Evolutionary conservation across 2,329 filamentous ascomycete species (phyloP).

Genomic region (Bipolaris cookei): DNA sequence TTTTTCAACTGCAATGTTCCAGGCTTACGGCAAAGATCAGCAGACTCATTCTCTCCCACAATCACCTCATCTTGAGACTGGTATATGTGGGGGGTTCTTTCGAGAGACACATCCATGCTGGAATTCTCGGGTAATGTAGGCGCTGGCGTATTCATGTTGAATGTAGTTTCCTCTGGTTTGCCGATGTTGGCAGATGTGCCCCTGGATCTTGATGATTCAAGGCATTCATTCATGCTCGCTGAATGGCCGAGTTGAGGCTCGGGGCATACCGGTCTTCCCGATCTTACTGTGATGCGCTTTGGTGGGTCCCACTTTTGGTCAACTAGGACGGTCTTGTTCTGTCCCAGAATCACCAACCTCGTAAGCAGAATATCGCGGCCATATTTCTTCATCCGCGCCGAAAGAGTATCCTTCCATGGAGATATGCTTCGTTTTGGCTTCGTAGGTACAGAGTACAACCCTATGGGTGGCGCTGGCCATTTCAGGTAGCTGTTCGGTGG

Average conservation of each 20-base stretch:
- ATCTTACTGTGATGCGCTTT: conserved; percentile 11
- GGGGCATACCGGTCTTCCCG: no score
- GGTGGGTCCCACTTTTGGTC: conserved; percentile 27
- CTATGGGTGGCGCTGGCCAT: conserved; percentile 27
- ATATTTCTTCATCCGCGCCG: neutral
- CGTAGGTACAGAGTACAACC: conserved; percentile 26
- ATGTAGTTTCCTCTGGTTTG: neutral
- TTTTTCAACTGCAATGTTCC: neutral
- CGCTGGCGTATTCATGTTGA: neutral
- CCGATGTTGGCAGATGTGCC: neutral
- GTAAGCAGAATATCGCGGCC: conserved; percentile 11
- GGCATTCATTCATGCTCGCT: neutral
- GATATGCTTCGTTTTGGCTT: conserved; percentile 18
- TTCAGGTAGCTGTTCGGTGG: neutral
- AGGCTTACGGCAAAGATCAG: neutral
- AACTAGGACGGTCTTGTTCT: conserved; percentile 20
- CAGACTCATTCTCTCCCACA: neutral
- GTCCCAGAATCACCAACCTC: conserved; percentile 28
- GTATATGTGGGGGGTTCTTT: neutral
- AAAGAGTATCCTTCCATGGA: conserved; percentile 5
- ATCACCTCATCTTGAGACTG: neutral
- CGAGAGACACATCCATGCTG: neutral
- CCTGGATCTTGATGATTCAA: neutral
- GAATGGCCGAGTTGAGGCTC: neutral
- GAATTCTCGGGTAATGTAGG: neutral